Base-by-base conservation (phyloP, 148 eudicot species). In the Rhododendron ovatum region DNA sequence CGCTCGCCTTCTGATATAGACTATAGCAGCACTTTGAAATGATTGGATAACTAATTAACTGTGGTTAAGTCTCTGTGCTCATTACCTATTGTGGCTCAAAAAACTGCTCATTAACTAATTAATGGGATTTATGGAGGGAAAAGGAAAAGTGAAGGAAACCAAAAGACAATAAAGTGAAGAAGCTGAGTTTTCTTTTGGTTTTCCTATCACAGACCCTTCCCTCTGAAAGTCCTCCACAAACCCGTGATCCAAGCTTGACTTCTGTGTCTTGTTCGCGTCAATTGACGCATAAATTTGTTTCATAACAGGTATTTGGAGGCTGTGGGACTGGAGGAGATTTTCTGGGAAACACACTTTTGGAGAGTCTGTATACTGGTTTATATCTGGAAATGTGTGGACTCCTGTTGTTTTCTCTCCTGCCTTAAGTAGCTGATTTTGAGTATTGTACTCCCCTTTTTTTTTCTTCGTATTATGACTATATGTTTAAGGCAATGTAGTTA, bases 321-420 rank as follows among this genome's bases (percentile, higher is more conserved):
- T 39, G 26, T 13, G 18, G 74, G 51, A 39, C n/a, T 48, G 3
- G 50, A 24, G 39, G 61, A n/a, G 15, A 53, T 53, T 76, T 14
- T n/a, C 59, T 9, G 4, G 67, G 74, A 74, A 33, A 47, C 9
- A 75, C 51, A 30, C 86, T 61, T 75, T 83, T 53, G n/a, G 28
- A 37, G 53, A 55, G 50, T 76, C 13, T 84, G 81, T 84, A 84
- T 76, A 84, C 81, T 76, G 39, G 65, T 71, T 26, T 83, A 18
- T 47, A 30, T 47, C 69, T 76, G 69, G 71, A 51, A 71, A 51
- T 28, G 39, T 57, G 51, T 84, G 80, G 35, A 84, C 17, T 69
- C 61, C 35, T 9, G 77, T 35, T 83, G 28, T 7, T 83, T 74
- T 11, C 48, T 7, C 35, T 33, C 77, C 76, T 65, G 55, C 57